phyloP scores from a whole-genome alignment of 148 eudicot genomes.

The Gaultheria prostrata region DNA sequence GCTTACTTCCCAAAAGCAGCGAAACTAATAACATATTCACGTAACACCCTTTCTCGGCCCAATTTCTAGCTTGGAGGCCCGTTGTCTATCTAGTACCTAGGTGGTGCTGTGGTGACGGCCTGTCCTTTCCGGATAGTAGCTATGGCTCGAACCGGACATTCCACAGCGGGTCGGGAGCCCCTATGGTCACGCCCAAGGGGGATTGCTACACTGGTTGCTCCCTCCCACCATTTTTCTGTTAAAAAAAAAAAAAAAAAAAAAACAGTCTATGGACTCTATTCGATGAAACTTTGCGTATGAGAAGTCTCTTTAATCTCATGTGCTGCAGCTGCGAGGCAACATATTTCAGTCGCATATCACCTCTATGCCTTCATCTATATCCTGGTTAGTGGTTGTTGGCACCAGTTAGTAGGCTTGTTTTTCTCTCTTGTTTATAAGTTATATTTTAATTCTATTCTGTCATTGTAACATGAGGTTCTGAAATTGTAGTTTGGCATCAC shows the following conservation, averaged over 20 bases:
- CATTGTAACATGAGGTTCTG: background rate
- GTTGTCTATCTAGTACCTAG: no score
- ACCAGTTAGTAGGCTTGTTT: background rate
- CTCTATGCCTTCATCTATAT: conserved; percentile 72
- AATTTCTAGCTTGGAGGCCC: background rate
- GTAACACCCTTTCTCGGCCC: background rate
- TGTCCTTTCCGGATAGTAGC: no score
- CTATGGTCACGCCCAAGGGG: no score
- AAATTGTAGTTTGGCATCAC: conserved; percentile 62
- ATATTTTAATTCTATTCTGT: conserved; percentile 9
- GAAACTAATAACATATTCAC: background rate
- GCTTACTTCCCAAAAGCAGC: background rate
- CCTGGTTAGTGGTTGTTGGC: conserved; percentile 46
- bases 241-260: no score
- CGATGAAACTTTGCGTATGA: background rate
- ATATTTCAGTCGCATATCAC: conserved; percentile 32
- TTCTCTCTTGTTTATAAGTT: conserved; percentile 10
- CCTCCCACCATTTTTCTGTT: no score
- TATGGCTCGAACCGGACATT: no score
- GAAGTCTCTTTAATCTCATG: background rate
- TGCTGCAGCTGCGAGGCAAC: conserved; percentile 58
- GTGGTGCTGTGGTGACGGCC: no score
- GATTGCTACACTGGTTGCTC: no score
- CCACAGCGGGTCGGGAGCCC: no score
- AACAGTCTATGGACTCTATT: background rate